Evolutionary conservation across 306 rosid species (phyloP).

Genomic region (Cyclanthera cordifolia): DNA sequence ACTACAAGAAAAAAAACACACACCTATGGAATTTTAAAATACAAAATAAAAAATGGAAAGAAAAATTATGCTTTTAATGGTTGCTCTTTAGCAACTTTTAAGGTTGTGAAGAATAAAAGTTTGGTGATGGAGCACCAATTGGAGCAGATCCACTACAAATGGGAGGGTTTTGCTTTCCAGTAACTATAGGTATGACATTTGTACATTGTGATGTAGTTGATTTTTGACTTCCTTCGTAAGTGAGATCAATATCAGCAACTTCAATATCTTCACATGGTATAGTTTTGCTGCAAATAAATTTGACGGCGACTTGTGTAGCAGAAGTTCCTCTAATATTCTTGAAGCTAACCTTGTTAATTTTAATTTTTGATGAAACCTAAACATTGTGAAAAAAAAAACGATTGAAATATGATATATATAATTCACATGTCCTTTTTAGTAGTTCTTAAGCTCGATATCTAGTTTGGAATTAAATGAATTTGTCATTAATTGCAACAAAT

Average conservation of each 20-base stretch:
- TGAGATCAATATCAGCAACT: background rate
- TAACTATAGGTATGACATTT: background rate
- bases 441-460: too few species aligned
- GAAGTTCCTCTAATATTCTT: background rate
- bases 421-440: too few species aligned
- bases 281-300: background rate
- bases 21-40: too few species aligned
- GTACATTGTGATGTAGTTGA: background rate
- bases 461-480: too few species aligned
- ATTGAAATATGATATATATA: too few species aligned
- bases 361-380: background rate
- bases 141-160: background rate
- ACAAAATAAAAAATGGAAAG: too few species aligned
- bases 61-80: too few species aligned
- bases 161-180: background rate
- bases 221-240: background rate
- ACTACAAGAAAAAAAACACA: too few species aligned
- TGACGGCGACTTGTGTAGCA: background rate
- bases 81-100: too few species aligned
- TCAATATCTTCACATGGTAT: background rate
- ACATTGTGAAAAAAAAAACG: background rate
- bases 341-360: background rate
- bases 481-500: too few species aligned
- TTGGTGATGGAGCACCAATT: background rate
- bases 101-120: background rate